These are phyloP conservation scores for Saururus chinensis DNA, from an alignment of 164 flowering plant genomes.

Conservation along the genomic window DNA sequence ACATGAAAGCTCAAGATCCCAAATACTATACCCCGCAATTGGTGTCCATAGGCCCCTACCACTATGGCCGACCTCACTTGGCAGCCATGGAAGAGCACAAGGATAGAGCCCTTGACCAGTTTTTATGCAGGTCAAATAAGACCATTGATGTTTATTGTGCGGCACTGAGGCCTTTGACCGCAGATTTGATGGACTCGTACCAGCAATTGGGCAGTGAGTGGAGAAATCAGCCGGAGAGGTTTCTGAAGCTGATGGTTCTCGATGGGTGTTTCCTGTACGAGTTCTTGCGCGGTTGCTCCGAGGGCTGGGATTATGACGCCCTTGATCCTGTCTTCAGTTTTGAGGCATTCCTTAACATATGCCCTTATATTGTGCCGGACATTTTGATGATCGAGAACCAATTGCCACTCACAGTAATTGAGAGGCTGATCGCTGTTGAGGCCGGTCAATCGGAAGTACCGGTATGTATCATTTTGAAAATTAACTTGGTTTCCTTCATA, in stretches of 20 bases:
- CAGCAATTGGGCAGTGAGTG: background rate
- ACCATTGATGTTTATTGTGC: slow-evolving; percentile 6
- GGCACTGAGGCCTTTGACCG: background rate
- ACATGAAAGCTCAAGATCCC: background rate
- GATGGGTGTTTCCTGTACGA: slow-evolving; percentile 64
- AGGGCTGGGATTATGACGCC: slow-evolving; percentile 34
- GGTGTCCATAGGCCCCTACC: slow-evolving; percentile 16
- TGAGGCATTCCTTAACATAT: slow-evolving; percentile 29
- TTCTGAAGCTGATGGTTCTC: slow-evolving; percentile 57
- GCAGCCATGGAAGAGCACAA: slow-evolving; percentile 27
- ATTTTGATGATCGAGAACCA: slow-evolving; percentile 72
- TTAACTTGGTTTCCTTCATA: background rate
- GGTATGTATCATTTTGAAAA: background rate
- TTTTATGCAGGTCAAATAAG: slow-evolving; percentile 11
- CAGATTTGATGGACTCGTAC: background rate
- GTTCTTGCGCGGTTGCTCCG: slow-evolving; percentile 37
- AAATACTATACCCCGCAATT: background rate
- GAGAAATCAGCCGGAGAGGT: slow-evolving; percentile 34
- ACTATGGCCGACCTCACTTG: slow-evolving; percentile 14
- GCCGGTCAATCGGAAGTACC: background rate
- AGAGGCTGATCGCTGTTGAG: slow-evolving; percentile 11
- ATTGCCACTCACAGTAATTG: slow-evolving; percentile 42
- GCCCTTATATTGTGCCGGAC: slow-evolving; percentile 48
- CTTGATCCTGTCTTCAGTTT: slow-evolving; percentile 50
- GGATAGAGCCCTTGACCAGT: slow-evolving; percentile 14